Conservation (phyloP, 352 stramenopile species). For the Pythium periplocum region DNA sequence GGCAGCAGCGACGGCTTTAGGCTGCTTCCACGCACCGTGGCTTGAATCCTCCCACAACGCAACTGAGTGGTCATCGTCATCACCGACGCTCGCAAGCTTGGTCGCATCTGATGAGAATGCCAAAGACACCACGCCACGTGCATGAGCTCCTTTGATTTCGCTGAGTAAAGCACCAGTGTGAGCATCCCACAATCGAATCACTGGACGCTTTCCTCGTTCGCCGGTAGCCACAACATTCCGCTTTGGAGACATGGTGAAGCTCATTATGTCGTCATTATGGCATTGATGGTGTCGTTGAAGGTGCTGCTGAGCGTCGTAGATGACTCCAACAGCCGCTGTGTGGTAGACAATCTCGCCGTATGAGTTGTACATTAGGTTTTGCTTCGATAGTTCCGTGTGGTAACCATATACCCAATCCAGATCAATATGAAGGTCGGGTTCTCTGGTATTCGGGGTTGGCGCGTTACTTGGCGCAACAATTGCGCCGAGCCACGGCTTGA, state of each 20-base stretch:
- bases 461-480: conserved; percentile 75
- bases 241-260: conserved; percentile 59
- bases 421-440: conserved; percentile 56
- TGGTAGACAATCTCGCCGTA: conserved; percentile 83
- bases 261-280: conserved; percentile 87
- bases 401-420: conserved; percentile 86
- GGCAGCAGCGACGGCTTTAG: conserved; percentile 31
- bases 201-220: conserved; percentile 70
- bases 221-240: conserved; percentile 82
- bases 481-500: conserved; percentile 85
- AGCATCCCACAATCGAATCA: conserved; percentile 80
- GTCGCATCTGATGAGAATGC: conserved; percentile 57
- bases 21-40: conserved; percentile 58
- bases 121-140: conserved; percentile 64
- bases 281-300: conserved; percentile 76
- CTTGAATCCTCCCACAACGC: conserved; percentile 71
- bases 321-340: conserved; percentile 81
- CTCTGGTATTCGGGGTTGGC: conserved; percentile 48
- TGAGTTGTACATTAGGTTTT: conserved; percentile 77
- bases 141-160: conserved; percentile 62
- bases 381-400: conserved; percentile 61
- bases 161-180: conserved; percentile 60
- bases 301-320: conserved; percentile 66
- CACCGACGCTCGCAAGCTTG: conserved; percentile 59
- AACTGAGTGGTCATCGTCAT: conserved; percentile 80